Conservation (phyloP, 257 asterid species). For the Gentiana macrophylla region DNA sequence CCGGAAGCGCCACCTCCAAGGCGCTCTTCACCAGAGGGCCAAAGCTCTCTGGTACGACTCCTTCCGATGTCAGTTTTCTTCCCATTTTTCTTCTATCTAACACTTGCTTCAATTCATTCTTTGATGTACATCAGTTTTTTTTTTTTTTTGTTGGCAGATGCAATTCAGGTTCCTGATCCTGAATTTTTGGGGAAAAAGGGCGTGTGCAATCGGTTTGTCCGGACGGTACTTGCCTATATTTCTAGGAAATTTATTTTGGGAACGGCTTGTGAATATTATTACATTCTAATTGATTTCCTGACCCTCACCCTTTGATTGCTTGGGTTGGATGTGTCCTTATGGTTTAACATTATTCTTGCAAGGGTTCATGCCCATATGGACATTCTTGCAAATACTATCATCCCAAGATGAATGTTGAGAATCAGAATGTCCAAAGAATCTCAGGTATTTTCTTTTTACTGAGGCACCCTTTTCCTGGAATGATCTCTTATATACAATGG, state of each 20-base stretch:
- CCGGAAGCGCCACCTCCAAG: constrained; percentile 85
- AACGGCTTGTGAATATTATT: too few species aligned
- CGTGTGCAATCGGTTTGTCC: constrained; percentile 67
- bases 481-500: too few species aligned
- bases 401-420: constrained; percentile 44
- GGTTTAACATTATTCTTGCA: neutral
- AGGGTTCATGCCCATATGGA: constrained; percentile 90
- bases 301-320: neutral
- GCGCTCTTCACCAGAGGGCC: constrained; percentile 81
- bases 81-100: neutral
- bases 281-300: too few species aligned
- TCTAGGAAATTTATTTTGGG: too few species aligned
- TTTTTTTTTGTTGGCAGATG: constrained; percentile 14
- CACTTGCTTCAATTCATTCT: neutral
- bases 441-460: too few species aligned
- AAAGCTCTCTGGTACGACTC: constrained; percentile 91
- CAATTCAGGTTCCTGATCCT: constrained; percentile 32
- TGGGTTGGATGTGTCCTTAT: neutral
- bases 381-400: constrained; percentile 81
- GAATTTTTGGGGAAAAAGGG: constrained; percentile 41
- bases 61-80: constrained; percentile 28
- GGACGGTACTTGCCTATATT: constrained; percentile 43
- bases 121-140: neutral
- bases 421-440: constrained; percentile 17
- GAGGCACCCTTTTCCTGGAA: too few species aligned